Evolutionary conservation across 2,329 filamentous ascomycete species (phyloP).

Genomic region (Truncatella angustata): DNA sequence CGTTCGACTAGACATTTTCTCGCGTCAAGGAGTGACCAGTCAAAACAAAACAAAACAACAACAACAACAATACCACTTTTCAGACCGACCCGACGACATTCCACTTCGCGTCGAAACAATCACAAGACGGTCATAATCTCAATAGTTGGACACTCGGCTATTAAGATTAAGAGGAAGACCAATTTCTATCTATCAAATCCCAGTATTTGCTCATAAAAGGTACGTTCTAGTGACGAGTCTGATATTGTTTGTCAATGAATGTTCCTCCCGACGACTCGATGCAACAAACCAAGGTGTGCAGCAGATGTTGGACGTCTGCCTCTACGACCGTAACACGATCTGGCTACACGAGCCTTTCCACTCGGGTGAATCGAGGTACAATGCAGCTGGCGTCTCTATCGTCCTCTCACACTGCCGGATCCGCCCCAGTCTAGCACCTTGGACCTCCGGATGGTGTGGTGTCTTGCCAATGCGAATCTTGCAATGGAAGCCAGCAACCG

Average conservation of each 20-base stretch:
- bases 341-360: no score
- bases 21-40: constrained; percentile 10
- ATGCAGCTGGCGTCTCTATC: no score
- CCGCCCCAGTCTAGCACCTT: neutral
- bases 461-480: neutral
- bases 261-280: no score
- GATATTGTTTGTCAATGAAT: neutral
- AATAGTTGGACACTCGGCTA: neutral
- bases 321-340: no score
- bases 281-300: no score
- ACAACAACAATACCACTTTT: constrained; percentile 13
- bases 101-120: neutral
- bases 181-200: neutral
- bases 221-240: neutral
- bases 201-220: constrained; percentile 1
- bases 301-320: no score
- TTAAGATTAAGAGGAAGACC: neutral
- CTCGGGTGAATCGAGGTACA: no score
- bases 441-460: neutral
- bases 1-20: constrained; percentile 2
- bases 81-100: constrained; percentile 11
- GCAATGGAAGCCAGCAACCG: neutral
- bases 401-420: neutral
- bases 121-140: neutral
- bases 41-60: constrained; percentile 9